A percentile compares a stretch with the other conserved stretches of the same genome.
Conservation (phyloP, 2,329 filamentous ascomycete genomes). For the Xylariaceae sp. region DNA sequence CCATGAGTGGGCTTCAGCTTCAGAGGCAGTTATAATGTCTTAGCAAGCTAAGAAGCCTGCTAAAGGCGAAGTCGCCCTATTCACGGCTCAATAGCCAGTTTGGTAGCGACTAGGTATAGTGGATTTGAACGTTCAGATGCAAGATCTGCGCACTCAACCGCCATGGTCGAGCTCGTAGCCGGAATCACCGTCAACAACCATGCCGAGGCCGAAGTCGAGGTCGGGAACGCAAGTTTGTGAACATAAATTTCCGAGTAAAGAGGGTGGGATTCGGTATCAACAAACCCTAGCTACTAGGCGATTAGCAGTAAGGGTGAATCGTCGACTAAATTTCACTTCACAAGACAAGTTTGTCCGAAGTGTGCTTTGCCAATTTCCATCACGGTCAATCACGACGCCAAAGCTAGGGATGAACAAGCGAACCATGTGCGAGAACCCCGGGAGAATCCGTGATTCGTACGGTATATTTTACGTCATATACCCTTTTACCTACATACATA, state of each 20-base stretch:
- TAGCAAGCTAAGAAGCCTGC: not conserved
- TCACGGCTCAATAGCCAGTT: not conserved
- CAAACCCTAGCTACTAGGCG: not conserved
- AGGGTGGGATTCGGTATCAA: not conserved
- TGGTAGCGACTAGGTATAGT: not conserved
- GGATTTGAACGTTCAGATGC: not conserved
- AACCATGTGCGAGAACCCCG: not conserved
- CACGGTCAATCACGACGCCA: not conserved
- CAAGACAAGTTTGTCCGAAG: not conserved
- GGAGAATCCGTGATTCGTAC: not conserved
- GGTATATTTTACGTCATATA: not conserved
- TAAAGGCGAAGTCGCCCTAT: not conserved
- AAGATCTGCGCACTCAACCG: not conserved
- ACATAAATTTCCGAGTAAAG: not conserved
- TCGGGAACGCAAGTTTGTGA: not conserved
- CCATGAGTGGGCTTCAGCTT: slow-evolving; percentile 4
- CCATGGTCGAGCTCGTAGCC: not conserved
- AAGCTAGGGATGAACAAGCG: not conserved
- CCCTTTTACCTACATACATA: not conserved
- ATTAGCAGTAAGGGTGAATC: not conserved
- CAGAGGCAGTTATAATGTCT: slow-evolving; percentile 11
- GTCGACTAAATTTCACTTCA: not conserved
- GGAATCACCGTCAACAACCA: not conserved
- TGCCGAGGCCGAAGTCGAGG: not conserved
- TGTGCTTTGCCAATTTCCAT: not conserved